phyloP scores from a whole-genome alignment of 192 early-diverging fungal genomes.

The Coemansia sp. region DNA sequence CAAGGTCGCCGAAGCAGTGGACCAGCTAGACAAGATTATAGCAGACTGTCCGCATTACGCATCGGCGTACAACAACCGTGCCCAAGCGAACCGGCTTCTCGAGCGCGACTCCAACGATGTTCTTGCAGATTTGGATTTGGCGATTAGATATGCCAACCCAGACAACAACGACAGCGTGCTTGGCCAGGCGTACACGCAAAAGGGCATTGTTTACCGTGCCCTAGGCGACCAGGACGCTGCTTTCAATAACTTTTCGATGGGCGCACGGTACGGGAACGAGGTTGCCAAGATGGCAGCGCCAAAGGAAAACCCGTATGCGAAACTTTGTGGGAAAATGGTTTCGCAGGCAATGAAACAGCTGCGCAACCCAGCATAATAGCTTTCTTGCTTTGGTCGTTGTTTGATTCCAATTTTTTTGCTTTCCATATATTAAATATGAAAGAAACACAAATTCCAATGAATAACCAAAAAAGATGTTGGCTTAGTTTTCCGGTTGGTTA shows the following conservation, averaged over 20 bases:
- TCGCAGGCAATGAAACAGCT: conserved; percentile 58
- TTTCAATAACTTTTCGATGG: conserved; percentile 59
- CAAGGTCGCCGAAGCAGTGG: conserved; percentile 34
- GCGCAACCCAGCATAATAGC: neutral
- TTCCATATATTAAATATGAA: too few species aligned
- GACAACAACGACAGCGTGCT: conserved; percentile 12
- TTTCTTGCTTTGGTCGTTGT: neutral
- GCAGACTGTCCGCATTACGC: conserved; percentile 55
- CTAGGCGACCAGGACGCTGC: conserved; percentile 56
- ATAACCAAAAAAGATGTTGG: neutral
- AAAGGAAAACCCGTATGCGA: conserved; percentile 71
- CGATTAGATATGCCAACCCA: conserved; percentile 58
- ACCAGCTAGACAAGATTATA: conserved; percentile 44
- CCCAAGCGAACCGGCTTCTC: conserved; percentile 53
- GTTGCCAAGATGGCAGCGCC: conserved; percentile 57
- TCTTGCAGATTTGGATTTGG: conserved; percentile 56
- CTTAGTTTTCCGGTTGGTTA: neutral
- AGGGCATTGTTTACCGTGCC: conserved; percentile 56
- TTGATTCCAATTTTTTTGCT: too few species aligned
- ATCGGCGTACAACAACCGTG: conserved; percentile 67
- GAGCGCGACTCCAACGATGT: conserved; percentile 6
- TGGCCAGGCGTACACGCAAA: conserved; percentile 64
- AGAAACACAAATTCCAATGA: too few species aligned
- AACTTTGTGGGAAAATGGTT: conserved; percentile 65
- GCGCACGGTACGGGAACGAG: conserved; percentile 64